Conservation (phyloP, 2,329 filamentous ascomycete species). For the Venturia carpophila region DNA sequence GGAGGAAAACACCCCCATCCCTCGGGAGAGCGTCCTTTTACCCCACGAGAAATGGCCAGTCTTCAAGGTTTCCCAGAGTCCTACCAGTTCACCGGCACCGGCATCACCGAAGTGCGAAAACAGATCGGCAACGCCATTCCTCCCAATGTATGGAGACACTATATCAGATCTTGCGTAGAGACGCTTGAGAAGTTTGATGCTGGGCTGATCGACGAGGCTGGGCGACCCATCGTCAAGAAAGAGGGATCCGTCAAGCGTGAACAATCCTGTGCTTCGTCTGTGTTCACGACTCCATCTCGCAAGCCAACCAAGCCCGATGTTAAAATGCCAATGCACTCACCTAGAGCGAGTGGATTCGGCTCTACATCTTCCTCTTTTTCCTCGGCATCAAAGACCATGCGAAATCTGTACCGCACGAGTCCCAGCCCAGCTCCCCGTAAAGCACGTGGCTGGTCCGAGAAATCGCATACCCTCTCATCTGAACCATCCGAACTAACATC, state of each 20-base stretch:
- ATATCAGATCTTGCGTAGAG: neutral
- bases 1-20: neutral
- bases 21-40: neutral
- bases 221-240: neutral
- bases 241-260: neutral
- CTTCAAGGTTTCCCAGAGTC: slow-evolving; percentile 1
- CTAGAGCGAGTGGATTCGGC: neutral
- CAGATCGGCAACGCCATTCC: slow-evolving; percentile 17
- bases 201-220: slow-evolving; percentile 13
- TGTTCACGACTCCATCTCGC: neutral
- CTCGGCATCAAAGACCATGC: neutral
- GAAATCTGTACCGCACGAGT: neutral
- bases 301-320: neutral
- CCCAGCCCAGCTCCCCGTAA: neutral
- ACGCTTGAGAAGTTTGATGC: slow-evolving; percentile 8
- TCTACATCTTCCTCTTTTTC: neutral
- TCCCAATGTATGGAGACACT: slow-evolving; percentile 1
- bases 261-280: neutral
- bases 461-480: neutral
- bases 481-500: neutral
- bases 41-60: neutral
- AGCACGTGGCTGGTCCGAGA: neutral
- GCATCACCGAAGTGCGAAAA: neutral
- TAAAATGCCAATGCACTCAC: neutral
- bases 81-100: neutral